phyloP scores from a whole-genome alignment of 2,329 filamentous ascomycete species.

The Fusarium chlamydosporum region DNA sequence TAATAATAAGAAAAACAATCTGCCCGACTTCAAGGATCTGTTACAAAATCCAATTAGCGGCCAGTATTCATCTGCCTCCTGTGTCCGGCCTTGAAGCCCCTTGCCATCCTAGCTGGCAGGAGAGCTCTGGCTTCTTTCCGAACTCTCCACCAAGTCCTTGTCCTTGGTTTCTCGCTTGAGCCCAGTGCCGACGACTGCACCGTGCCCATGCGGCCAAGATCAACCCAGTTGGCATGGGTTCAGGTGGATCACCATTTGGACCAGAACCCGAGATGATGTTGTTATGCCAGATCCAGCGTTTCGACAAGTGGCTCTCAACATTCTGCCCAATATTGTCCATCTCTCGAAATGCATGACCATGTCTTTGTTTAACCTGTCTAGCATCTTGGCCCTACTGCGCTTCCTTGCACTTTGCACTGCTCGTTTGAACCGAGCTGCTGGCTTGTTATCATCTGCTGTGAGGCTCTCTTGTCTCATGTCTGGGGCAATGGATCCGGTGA shows the following conservation, averaged over 20 bases:
- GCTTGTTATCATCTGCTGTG: slow-evolving; percentile 18
- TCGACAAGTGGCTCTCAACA: slow-evolving; percentile 38
- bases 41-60: slow-evolving; percentile 38
- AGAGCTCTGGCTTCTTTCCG: slow-evolving; percentile 35
- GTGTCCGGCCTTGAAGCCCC: slow-evolving; percentile 43
- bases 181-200: slow-evolving; percentile 48
- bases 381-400: slow-evolving; percentile 17
- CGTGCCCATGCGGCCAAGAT: slow-evolving; percentile 44
- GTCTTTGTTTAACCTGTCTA: slow-evolving; percentile 26
- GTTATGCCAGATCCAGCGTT: slow-evolving; percentile 42
- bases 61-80: slow-evolving; percentile 34
- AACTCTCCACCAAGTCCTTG: slow-evolving; percentile 45
- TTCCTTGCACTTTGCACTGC: slow-evolving; percentile 19
- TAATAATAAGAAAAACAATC: slow-evolving; percentile 40
- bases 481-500: slow-evolving; percentile 16
- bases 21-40: slow-evolving; percentile 28
- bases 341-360: slow-evolving; percentile 15
- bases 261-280: slow-evolving; percentile 42
- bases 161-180: slow-evolving; percentile 44
- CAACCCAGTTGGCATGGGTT: slow-evolving; percentile 42
- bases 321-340: slow-evolving; percentile 22
- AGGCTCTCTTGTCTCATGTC: slow-evolving; percentile 37
- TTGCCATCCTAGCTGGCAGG: slow-evolving; percentile 38
- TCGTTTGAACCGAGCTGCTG: slow-evolving; percentile 12
- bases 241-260: slow-evolving; percentile 46